phyloP scores from a whole-genome alignment of 164 flowering plant species.

The Magnolia officinalis region DNA sequence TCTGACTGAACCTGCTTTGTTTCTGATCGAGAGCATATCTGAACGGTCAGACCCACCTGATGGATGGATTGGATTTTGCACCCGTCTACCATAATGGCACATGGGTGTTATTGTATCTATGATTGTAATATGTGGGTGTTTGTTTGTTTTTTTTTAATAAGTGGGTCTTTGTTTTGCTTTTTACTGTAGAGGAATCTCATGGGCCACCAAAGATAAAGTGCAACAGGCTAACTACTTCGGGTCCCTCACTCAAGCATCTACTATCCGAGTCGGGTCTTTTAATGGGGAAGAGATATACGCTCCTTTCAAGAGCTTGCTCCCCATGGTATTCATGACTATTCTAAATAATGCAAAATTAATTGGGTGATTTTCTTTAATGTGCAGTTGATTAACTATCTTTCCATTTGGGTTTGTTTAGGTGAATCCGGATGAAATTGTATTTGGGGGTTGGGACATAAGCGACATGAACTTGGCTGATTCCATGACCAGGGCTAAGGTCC shows the following conservation, averaged over 20 bases:
- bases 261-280: slow-evolving; percentile 88
- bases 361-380: neutral
- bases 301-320: slow-evolving; percentile 97
- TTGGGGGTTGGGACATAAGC: slow-evolving; percentile 99
- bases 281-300: slow-evolving; percentile 99
- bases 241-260: slow-evolving; percentile 90
- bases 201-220: slow-evolving; percentile 98
- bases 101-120: neutral
- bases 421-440: slow-evolving; percentile 90
- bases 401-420: slow-evolving; percentile 40
- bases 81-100: too few relatives aligned
- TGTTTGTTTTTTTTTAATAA: neutral
- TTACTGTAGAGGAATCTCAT: slow-evolving; percentile 78
- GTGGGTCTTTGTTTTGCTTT: slow-evolving; percentile 5
- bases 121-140: neutral
- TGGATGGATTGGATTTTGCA: too few relatives aligned
- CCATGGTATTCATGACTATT: slow-evolving; percentile 52
- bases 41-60: too few relatives aligned
- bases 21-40: too few relatives aligned
- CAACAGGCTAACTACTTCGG: slow-evolving; percentile 98
- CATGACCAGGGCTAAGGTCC: slow-evolving; percentile 92
- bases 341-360: neutral
- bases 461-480: slow-evolving; percentile 93
- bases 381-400: neutral
- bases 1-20: too few relatives aligned